Evolutionary conservation across 1,139 yeast species (phyloP), one percentile per base, ranked within the genome.

Genomic region (Nakaseomyces nivariensis): DNA sequence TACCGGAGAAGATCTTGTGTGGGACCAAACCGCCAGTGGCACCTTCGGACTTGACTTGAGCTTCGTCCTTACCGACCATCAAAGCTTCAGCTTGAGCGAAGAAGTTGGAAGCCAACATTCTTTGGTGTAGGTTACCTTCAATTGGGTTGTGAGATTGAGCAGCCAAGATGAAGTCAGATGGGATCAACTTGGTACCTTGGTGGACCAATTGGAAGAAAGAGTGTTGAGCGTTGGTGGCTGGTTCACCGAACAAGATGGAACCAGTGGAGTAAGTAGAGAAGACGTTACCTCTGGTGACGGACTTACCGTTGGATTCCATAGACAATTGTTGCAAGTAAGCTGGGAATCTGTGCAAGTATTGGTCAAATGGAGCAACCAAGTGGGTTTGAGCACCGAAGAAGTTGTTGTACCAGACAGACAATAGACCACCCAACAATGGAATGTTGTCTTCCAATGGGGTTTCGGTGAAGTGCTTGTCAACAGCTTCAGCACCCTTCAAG

Each of bases 121-220:
- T 80, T 77, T 92, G 98, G 76, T 92, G 98, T 67, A 87, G 76
- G 78, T 90, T 90, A 72, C 79, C 71, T 72, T 87, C 95, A 64
- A 92, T 84, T 66, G 98, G 98, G 81, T 92, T 92, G 76, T 92
- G 98, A 48, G 97, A 88, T 75, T 89, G 82, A 50, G 97, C 97
- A 63, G 98, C 97, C 64, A 92, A 73, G 67, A 92, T 88, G 74
- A 92, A 92, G 72, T 92, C 98, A 43, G 97, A 75, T 62, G 98
- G 98, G 62, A 92, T 92, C 69, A 90, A 76, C 76, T 92, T 92
- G 59, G 98, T 89, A 68, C 98, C 98, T 76, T 92, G 98, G 74
- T 92, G 98, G 53, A 92, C 96, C 72, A 92, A 81, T 75, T 92
- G 98, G 92, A 92, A 92, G 84, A 92, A 92, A 37, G 97, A 90